Evolutionary conservation across 2,329 filamentous ascomycete genomes (phyloP).

Genomic region (Cryphonectria nitschkei): DNA sequence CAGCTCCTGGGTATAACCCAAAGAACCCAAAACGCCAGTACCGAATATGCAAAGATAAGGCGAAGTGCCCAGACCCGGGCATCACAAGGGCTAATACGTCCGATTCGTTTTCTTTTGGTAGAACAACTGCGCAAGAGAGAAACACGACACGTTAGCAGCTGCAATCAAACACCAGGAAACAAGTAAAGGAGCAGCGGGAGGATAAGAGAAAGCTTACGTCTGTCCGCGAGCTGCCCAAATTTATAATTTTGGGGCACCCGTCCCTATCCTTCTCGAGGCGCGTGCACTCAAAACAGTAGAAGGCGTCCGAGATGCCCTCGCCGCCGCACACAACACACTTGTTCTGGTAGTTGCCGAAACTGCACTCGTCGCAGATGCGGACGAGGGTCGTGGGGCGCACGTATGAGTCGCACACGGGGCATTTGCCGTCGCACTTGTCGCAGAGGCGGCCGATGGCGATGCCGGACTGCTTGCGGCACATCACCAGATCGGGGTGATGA

Average conservation of each 20-base stretch:
- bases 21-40: slow-evolving; percentile 25
- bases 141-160: slow-evolving; percentile 11
- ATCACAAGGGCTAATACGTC: slow-evolving; percentile 54
- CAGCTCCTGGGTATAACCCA: slow-evolving; percentile 9
- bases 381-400: slow-evolving; percentile 96
- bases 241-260: slow-evolving; percentile 99
- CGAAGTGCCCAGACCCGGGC: slow-evolving; percentile 52
- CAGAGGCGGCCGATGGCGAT: slow-evolving; percentile 98
- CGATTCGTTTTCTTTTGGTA: slow-evolving; percentile 71
- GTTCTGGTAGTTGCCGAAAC: slow-evolving; percentile 99
- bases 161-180: not conserved
- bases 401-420: slow-evolving; percentile 98
- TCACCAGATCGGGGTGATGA: slow-evolving; percentile 97
- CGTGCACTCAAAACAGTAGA: slow-evolving; percentile 99
- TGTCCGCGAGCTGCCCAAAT: slow-evolving; percentile 91
- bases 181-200: slow-evolving; percentile 45
- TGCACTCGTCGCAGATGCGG: slow-evolving; percentile 98
- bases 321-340: slow-evolving; percentile 99
- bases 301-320: slow-evolving; percentile 96
- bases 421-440: slow-evolving; percentile 99
- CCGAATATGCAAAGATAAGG: slow-evolving; percentile 27
- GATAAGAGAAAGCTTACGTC: slow-evolving; percentile 64
- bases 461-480: slow-evolving; percentile 98
- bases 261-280: slow-evolving; percentile 95
- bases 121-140: slow-evolving; percentile 51